Evolutionary conservation across 148 eudicot genomes (phyloP), one percentile per base, ranked within the genome.

Genomic region (Fagopyrum homotropicum): DNA sequence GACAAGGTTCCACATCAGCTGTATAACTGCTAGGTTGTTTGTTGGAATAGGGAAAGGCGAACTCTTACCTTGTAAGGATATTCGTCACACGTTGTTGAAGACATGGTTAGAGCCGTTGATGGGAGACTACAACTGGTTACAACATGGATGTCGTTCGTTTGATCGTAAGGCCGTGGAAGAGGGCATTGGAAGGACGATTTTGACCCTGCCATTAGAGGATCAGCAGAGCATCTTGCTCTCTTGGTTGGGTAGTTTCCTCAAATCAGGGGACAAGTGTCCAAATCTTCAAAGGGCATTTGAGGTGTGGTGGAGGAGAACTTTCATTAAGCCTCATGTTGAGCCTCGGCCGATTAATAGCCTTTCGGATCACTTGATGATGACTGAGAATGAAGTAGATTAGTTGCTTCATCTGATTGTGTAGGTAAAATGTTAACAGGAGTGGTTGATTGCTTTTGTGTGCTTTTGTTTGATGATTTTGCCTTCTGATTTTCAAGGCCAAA

Each of bases 261-360:
- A 88, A 81, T 83, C 82, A 0, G 96, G 98, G 3, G 96, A 94
- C 74, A 89, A 76, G 72, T 94, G 97, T 82, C 98, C 97, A 0
- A 90, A 94, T 86, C 97, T 94, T 72, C 91, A 86, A 76, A 85
- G 80, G 75, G 98, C 98, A 1, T 94, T 94, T 46, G 98, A 94
- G 89, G 98, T 94, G 7, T 94, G 98, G 98, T 94, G 98, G 98
- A 85, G 98, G 69, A 84, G 98, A 84, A 86, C 96, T 57, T 94
- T 94, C 76, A 77, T 91, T 56, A 81, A 92, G 79, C 93, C 96
- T n/a, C 87, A 85, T 64, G 82, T 63, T 64, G 98, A 93, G 50
- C n/a, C 46, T 52, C 76, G 77, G 40, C 78, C 79, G 9, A 86
- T 77, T 77, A 75, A 83, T 72, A 16, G 75, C 69, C 87, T 55